Evolutionary conservation across 1,284 basidiomycete genomes (phyloP).

Genomic region (Puccinia horiana): DNA sequence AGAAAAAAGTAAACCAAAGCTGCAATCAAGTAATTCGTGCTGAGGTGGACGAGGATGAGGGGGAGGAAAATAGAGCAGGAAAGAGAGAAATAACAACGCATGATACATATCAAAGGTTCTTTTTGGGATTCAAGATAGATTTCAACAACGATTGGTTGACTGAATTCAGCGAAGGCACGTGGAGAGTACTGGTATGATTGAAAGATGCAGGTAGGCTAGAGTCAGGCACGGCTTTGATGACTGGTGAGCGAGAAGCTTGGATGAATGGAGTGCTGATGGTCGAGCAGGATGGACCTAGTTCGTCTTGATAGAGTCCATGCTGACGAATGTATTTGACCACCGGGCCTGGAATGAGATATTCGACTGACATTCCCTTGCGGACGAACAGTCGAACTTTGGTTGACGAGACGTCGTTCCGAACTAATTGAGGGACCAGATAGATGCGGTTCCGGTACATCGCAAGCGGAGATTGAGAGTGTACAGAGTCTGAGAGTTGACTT

Average conservation of each 20-base stretch:
- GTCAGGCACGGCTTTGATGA: conserved; percentile 24
- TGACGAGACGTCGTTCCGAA: conserved; percentile 44
- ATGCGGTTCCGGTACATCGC: conserved; percentile 30
- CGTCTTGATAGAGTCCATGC: conserved; percentile 47
- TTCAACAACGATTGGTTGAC: conserved; percentile 18
- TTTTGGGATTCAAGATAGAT: conserved; percentile 23
- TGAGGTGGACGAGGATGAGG: background rate
- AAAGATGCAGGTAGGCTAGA: background rate
- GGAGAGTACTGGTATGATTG: background rate
- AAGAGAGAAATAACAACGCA: background rate
- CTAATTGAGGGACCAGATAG: conserved; percentile 39
- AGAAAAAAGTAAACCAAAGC: background rate
- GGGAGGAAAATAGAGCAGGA: background rate
- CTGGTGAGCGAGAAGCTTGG: conserved; percentile 34
- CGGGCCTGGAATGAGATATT: conserved; percentile 26
- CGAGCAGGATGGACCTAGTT: conserved; percentile 6
- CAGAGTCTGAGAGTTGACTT: conserved; percentile 22
- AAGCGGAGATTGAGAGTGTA: conserved; percentile 36
- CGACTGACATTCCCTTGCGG: conserved; percentile 28
- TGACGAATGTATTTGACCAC: conserved; percentile 41
- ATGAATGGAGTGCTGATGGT: conserved; percentile 35
- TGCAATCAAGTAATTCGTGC: background rate
- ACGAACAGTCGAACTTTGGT: conserved; percentile 43
- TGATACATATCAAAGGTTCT: background rate
- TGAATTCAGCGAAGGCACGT: conserved; percentile 19